Base-by-base conservation (phyloP, 495 filamentous ascomycete species). In the Letharia lupina region DNA sequence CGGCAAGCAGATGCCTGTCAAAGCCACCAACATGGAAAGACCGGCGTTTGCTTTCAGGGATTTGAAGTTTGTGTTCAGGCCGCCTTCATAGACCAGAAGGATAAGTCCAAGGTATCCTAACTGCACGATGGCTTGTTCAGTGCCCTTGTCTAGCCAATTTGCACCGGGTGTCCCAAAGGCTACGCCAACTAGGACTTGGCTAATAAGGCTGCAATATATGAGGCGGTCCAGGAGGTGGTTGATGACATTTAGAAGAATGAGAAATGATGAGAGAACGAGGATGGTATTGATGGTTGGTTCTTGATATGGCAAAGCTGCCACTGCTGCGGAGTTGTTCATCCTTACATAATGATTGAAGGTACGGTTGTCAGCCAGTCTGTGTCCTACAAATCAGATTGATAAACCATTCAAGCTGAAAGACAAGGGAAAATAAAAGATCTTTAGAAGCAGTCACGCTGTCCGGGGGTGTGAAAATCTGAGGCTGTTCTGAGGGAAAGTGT, bases 51-150 rank as follows among this genome's bases (percentile, higher is more conserved):
- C 76, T 61, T 79, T 81, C 0, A 93, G 76, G 0, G 83, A 73
- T 11, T 73, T 70, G 63, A 88, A 76, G 0, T 85, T 82, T 4
- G 87, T 90, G 18, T 84, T 85, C 3, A 91, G 76, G 9, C 90
- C 89, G 13, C 84, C 88, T 76, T 91, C 85, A 71, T 86, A 92
- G 3, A 94, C 88, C 13, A 93, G 75, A 54, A 91, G 74, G 16
- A 93, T 82, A 47, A 94, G 70, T 0, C 91, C 90, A 0, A 93
- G 73, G 70, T 93, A 93, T 0, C 90, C 90, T n/a, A 93, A 71
- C 54, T 86, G 81, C 12, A 87, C 82, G 54, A 91, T 81, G 0
- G 79, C 78, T 4, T 81, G 70, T 73, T 92, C 80, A n/a, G 75
- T 72, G 6, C 73, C 71, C 1, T 57, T 63, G 40, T 72, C 68